phyloP scores from a whole-genome alignment of 139 green algal species.

The Auxenochlorella protothecoides region DNA sequence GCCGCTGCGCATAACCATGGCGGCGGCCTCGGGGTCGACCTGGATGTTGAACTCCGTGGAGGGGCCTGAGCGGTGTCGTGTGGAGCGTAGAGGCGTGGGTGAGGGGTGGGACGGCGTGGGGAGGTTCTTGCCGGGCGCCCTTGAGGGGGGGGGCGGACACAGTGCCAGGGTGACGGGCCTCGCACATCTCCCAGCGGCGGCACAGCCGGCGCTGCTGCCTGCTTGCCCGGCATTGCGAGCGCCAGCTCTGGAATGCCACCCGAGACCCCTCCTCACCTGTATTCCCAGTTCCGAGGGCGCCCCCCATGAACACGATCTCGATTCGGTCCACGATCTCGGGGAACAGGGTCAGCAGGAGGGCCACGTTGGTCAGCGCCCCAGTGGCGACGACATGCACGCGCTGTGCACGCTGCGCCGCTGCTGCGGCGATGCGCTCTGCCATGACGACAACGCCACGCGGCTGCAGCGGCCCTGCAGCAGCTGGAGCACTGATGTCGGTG shows the following conservation, averaged over 20 bases:
- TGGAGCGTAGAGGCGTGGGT: too few species aligned
- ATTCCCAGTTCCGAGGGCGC: constrained; percentile 55
- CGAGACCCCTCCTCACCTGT: constrained; percentile 14
- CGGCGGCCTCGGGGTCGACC: constrained; percentile 78
- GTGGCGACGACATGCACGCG: constrained; percentile 64
- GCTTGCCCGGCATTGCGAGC: background rate
- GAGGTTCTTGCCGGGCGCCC: too few species aligned
- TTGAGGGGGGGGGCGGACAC: too few species aligned
- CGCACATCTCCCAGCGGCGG: too few species aligned
- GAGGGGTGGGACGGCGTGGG: too few species aligned
- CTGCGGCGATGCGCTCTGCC: constrained; percentile 39
- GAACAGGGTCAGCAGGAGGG: constrained; percentile 77
- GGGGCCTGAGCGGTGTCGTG: constrained; percentile 26
- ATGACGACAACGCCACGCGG: constrained; percentile 60
- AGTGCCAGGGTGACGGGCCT: too few species aligned
- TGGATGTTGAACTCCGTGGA: constrained; percentile 77
- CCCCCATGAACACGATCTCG: constrained; percentile 76
- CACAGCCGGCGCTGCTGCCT: background rate
- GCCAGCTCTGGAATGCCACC: background rate
- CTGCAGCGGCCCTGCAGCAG: constrained; percentile 9
- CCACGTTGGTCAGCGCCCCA: constrained; percentile 84
- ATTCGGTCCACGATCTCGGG: constrained; percentile 59
- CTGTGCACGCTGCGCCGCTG: constrained; percentile 1
- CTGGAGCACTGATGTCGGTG: too few species aligned
- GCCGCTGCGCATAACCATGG: constrained; percentile 71